A percentile compares a stretch with the other conserved stretches of the same genome.
Evolutionary conservation across 805 yeast species (phyloP).

Genomic region (Hanseniaspora thailandica): DNA sequence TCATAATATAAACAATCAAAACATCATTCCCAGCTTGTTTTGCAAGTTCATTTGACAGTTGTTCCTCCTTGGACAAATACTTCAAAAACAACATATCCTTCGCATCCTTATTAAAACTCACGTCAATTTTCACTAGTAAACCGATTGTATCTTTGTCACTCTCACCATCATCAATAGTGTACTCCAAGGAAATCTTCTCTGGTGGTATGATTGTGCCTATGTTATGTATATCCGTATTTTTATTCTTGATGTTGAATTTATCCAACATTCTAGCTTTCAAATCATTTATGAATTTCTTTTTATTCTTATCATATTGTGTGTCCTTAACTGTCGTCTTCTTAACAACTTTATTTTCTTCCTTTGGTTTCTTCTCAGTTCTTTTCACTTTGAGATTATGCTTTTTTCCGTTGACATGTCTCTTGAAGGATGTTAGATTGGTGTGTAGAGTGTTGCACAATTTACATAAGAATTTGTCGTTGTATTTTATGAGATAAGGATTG

Average conservation of each 20-base stretch:
- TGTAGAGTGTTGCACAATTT: slow-evolving; percentile 12
- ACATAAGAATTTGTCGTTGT: slow-evolving; percentile 10
- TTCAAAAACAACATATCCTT: not conserved
- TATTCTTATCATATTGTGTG: not conserved
- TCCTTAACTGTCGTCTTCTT: not conserved
- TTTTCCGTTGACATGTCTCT: slow-evolving; percentile 12
- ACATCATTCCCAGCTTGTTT: not conserved
- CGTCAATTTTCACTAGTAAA: not conserved
- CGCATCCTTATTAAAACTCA: not conserved
- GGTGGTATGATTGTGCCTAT: not conserved
- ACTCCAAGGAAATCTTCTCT: not conserved
- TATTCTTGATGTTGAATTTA: slow-evolving; percentile 1
- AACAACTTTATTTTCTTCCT: not conserved
- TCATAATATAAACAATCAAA: not conserved
- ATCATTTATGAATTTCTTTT: not conserved
- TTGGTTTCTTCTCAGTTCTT: not conserved
- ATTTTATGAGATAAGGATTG: slow-evolving; percentile 8
- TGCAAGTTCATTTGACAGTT: not conserved
- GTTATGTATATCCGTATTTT: not conserved
- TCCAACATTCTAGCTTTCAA: not conserved
- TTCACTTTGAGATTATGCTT: slow-evolving; percentile 8
- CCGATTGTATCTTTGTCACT: slow-evolving; percentile 1
- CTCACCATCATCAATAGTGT: slow-evolving; percentile 4
- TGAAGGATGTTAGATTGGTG: slow-evolving; percentile 6
- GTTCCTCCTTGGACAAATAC: slow-evolving; percentile 4